Conservation (phyloP, 1,139 yeast genomes). For the Yamadazyma atmosphaerica region DNA sequence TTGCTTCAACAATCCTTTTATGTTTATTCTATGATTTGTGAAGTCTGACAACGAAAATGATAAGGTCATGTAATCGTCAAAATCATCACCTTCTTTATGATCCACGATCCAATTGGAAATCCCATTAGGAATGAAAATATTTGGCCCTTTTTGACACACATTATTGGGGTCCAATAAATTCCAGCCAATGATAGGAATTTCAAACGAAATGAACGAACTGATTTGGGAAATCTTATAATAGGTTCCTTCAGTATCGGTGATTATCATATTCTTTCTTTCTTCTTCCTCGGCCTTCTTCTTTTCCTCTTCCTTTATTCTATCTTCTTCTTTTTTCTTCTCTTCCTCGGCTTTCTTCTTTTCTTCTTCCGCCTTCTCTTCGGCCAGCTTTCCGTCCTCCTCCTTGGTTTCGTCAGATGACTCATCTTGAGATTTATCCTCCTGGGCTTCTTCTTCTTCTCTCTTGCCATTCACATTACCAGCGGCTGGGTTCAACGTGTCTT, state of each 20-base stretch:
- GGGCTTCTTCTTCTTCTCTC: constrained; percentile 1
- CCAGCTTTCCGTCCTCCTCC: constrained; percentile 8
- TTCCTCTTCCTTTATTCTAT: constrained; percentile 5
- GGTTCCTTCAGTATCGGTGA: not conserved
- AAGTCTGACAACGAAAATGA: constrained; percentile 34
- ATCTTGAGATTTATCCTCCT: constrained; percentile 6
- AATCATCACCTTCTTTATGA: constrained; percentile 5
- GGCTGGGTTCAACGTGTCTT: constrained; percentile 12
- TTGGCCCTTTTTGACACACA: constrained; percentile 27
- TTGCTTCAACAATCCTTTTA: constrained; percentile 30
- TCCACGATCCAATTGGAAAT: constrained; percentile 31
- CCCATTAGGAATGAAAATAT: constrained; percentile 41
- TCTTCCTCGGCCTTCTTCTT: constrained; percentile 7
- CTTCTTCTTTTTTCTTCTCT: constrained; percentile 9
- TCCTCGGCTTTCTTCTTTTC: constrained; percentile 4
- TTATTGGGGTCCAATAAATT: constrained; percentile 23
- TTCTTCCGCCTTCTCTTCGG: constrained; percentile 8
- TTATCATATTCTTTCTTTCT: constrained; percentile 1
- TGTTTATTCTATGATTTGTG: constrained; percentile 31
- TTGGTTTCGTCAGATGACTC: constrained; percentile 7
- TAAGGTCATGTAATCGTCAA: constrained; percentile 31
- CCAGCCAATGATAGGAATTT: constrained; percentile 35
- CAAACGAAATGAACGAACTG: constrained; percentile 38
- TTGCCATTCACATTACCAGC: not conserved
- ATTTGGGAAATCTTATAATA: constrained; percentile 29